Evolutionary conservation across 2,329 filamentous ascomycete genomes (phyloP), one percentile per base, ranked within the genome.

Genomic region (Hypoxylon sp.): DNA sequence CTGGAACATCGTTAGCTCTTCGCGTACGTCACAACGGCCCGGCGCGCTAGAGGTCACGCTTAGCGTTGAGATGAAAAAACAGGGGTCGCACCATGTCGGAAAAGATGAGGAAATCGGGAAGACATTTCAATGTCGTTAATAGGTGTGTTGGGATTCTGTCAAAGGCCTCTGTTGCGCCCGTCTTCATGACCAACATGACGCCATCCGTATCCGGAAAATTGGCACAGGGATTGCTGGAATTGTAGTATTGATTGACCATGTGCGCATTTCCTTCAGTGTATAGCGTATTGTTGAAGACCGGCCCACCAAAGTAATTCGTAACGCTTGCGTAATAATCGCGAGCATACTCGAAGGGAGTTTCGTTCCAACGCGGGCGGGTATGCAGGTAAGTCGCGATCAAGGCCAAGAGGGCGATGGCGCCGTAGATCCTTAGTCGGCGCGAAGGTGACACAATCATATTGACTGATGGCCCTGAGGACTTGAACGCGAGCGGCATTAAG

Each of bases 71-170:
- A 73, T 70, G 76, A n/a, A 74, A 34, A 10, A 53, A 49, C 52
- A 43, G 28, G 36, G 23, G 46, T 32, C 73, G 28, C 69, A 79
- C 77, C 59, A 89, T 74, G 63, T 90, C 87, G 1, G 84, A 86
- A 74, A 88, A 91, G 63, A 89, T 79, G 23, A 88, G 80, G 58
- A 85, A 83, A 70, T 90, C 84, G 38, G 82, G 79, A n/a, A 86
- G 77, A 71, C 86, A 88, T 62, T 82, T 82, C 60, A 88, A 75
- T 10, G 82, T 82, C 2, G 87, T 87, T 62, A 87, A 78, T 21
- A 89, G 79, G 64, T 89, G 87, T 2, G 84, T 85, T 6, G 87
- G 86, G 3, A 89, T 75, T 68, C 85, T 85, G 25, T 85, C 81
- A 71, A 81, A 85, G 11, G 83, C 79, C 73, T 88, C 86, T 46